Evolutionary conservation across 768 basidiomycete species (phyloP).

Genomic region (Sporobolomyces phaffii): DNA sequence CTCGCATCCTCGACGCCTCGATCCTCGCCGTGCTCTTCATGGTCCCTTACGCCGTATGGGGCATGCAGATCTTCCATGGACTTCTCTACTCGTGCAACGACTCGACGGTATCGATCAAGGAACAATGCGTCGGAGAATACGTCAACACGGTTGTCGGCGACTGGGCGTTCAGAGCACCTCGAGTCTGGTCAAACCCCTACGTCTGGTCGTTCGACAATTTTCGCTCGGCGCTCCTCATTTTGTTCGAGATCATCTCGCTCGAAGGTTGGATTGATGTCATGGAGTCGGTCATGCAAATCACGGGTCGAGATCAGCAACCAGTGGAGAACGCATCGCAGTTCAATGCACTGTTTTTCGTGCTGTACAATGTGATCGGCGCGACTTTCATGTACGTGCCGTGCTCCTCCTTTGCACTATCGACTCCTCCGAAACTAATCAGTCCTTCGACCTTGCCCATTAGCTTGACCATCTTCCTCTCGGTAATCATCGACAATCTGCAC

Average conservation of each 20-base stretch:
- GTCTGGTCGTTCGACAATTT: slow-evolving; percentile 87
- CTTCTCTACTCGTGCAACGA: slow-evolving; percentile 82
- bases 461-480: slow-evolving; percentile 45
- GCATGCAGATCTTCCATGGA: slow-evolving; percentile 84
- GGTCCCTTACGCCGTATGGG: slow-evolving; percentile 65
- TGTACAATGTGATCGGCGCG: slow-evolving; percentile 87
- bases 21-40: slow-evolving; percentile 69
- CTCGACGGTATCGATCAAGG: slow-evolving; percentile 52
- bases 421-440: too few relatives aligned
- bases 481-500: slow-evolving; percentile 91
- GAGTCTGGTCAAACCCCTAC: slow-evolving; percentile 85
- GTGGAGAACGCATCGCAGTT: slow-evolving; percentile 63
- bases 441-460: slow-evolving; percentile 11
- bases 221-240: slow-evolving; percentile 71
- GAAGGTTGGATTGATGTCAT: slow-evolving; percentile 98
- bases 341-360: slow-evolving; percentile 84
- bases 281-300: slow-evolving; percentile 69
- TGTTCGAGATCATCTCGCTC: slow-evolving; percentile 91
- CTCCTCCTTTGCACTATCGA: too few relatives aligned
- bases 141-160: slow-evolving; percentile 55
- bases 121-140: slow-evolving; percentile 71
- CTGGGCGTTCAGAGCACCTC: slow-evolving; percentile 61
- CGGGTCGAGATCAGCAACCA: slow-evolving; percentile 64
- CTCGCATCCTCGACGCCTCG: slow-evolving; percentile 80
- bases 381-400: slow-evolving; percentile 66